Conservation (phyloP, 75 land plant species). For the Isoetes taiwanensis region DNA sequence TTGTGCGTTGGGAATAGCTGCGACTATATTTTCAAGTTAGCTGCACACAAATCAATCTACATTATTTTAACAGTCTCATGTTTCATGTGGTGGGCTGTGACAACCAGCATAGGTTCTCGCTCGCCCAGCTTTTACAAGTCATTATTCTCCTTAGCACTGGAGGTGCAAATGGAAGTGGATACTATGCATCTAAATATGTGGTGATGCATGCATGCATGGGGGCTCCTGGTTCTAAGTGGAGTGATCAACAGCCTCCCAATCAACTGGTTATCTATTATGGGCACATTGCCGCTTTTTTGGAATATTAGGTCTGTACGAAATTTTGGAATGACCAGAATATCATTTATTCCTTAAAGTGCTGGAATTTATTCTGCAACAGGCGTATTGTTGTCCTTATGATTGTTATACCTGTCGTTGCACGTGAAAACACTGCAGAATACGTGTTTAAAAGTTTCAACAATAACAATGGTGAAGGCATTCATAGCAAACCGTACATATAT, state of each 20-base stretch:
- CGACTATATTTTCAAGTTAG: neutral
- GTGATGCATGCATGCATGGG: slow-evolving; percentile 50
- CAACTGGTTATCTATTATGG: slow-evolving; percentile 42
- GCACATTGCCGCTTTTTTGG: slow-evolving; percentile 62
- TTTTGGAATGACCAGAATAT: no score
- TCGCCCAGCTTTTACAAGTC: slow-evolving; percentile 64
- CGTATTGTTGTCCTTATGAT: slow-evolving; percentile 73
- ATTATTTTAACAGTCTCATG: no score
- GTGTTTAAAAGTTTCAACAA: slow-evolving; percentile 79
- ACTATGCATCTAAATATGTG: slow-evolving; percentile 49
- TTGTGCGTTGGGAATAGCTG: no score
- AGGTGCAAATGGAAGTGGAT: slow-evolving; percentile 77
- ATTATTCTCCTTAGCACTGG: slow-evolving; percentile 76
- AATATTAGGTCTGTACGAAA: slow-evolving; percentile 20
- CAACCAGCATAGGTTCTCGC: slow-evolving; percentile 68
- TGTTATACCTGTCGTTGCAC: slow-evolving; percentile 56
- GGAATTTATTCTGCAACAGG: slow-evolving; percentile 40
- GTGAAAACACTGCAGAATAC: slow-evolving; percentile 44
- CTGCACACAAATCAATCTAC: neutral
- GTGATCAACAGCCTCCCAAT: slow-evolving; percentile 65
- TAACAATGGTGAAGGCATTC: slow-evolving; percentile 47
- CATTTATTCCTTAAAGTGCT: no score
- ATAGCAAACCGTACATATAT: slow-evolving; percentile 62
- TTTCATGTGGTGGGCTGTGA: slow-evolving; percentile 69
- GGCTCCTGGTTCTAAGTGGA: slow-evolving; percentile 52